These are phyloP conservation scores for Elsinoe perseae DNA, from an alignment of 2,329 filamentous ascomycete genomes.

Conservation along the genomic window DNA sequence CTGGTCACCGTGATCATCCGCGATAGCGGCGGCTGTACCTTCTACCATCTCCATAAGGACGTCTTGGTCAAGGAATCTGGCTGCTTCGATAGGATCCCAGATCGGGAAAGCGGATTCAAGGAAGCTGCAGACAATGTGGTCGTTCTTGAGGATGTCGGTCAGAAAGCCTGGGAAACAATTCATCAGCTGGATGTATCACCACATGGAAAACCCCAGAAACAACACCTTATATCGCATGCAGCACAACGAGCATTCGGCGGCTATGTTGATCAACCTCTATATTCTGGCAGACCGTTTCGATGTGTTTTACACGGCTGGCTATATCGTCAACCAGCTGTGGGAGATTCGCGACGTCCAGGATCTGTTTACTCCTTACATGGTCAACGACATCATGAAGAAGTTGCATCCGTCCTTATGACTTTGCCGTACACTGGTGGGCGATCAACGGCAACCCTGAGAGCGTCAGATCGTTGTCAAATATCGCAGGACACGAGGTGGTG, in stretches of 20 bases:
- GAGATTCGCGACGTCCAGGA: not conserved
- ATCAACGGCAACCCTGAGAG: not conserved
- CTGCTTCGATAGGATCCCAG: not conserved
- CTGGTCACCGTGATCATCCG: not conserved
- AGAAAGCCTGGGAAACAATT: not conserved
- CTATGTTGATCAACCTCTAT: not conserved
- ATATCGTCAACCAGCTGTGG: not conserved
- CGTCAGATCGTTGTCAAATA: not conserved
- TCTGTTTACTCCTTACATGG: not conserved
- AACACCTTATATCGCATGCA: not conserved
- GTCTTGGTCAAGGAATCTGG: not conserved
- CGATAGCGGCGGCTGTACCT: not conserved
- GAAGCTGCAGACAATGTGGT: not conserved
- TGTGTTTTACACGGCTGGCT: not conserved
- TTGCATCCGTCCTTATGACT: not conserved
- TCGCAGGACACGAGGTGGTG: not conserved
- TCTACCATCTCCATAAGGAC: not conserved
- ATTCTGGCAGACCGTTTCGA: not conserved
- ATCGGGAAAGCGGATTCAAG: not conserved
- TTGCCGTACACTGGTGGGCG: not conserved
- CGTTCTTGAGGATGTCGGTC: not conserved
- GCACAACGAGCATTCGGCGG: not conserved
- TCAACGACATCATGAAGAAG: not conserved
- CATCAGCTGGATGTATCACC: not conserved
- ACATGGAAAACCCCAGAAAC: not conserved